Conservation (phyloP, 2,329 filamentous ascomycete species). For the Fusarium sp. region DNA sequence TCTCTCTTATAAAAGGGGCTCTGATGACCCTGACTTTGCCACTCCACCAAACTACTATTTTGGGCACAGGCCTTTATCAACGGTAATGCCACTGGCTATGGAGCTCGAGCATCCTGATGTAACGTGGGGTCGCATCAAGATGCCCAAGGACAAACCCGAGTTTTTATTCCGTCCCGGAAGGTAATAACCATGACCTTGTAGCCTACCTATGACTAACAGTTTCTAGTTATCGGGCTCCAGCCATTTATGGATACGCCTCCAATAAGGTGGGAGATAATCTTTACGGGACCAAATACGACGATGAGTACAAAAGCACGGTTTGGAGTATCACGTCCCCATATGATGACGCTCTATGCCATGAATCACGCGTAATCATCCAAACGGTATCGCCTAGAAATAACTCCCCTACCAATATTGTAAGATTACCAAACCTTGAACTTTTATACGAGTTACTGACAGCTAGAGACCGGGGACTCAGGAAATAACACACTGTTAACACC, state of each 20-base stretch:
- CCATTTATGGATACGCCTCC: neutral
- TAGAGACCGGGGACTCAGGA: neutral
- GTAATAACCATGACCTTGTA: too few relatives aligned
- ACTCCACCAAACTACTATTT: neutral
- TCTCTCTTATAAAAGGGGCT: neutral
- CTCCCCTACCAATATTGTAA: neutral
- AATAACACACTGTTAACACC: neutral
- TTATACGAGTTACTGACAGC: neutral
- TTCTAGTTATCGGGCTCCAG: neutral
- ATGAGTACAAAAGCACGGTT: neutral
- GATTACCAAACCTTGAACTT: neutral
- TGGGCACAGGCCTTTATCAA: neutral
- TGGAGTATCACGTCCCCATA: slow-evolving; percentile 1
- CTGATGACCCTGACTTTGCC: neutral
- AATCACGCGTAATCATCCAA: neutral
- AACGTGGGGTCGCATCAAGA: neutral
- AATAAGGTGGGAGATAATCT: neutral
- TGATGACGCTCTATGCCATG: neutral
- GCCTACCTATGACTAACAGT: neutral
- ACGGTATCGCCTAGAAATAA: neutral
- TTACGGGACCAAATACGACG: neutral
- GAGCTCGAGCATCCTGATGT: neutral
- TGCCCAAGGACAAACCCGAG: neutral
- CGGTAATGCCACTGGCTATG: neutral
- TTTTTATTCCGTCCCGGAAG: neutral